These are phyloP conservation scores for Pseudogymnoascus sp. DNA, from an alignment of 2,329 filamentous ascomycete species.

Conservation along the genomic window DNA sequence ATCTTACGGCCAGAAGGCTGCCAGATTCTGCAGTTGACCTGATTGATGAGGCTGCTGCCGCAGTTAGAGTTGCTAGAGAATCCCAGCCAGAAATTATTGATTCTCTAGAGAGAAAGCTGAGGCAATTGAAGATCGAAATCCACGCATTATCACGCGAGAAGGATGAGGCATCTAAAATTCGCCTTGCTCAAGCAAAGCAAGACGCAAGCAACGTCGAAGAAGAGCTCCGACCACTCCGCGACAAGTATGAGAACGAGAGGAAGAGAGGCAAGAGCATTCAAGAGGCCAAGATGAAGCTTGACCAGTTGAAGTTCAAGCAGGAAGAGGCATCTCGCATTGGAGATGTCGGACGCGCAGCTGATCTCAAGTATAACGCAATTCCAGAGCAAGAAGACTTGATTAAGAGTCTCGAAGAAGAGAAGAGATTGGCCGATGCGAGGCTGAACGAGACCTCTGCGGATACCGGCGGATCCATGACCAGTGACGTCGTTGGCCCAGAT, in stretches of 20 bases:
- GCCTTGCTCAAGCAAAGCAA: slow-evolving; percentile 73
- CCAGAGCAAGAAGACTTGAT: slow-evolving; percentile 82
- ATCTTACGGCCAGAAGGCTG: slow-evolving; percentile 81
- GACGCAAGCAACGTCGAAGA: slow-evolving; percentile 93
- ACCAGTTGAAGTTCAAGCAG: slow-evolving; percentile 80
- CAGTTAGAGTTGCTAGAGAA: slow-evolving; percentile 90
- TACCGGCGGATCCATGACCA: slow-evolving; percentile 64
- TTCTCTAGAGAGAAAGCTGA: slow-evolving; percentile 79
- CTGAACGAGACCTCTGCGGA: slow-evolving; percentile 49
- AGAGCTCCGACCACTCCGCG: slow-evolving; percentile 80
- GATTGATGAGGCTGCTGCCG: slow-evolving; percentile 91
- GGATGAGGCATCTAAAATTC: slow-evolving; percentile 81
- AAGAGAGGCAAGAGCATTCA: slow-evolving; percentile 85
- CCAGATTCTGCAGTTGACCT: slow-evolving; percentile 96
- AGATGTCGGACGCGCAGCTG: slow-evolving; percentile 79
- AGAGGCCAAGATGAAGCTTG: slow-evolving; percentile 89
- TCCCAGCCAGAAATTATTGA: slow-evolving; percentile 95
- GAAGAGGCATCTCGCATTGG: slow-evolving; percentile 86
- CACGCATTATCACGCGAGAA: slow-evolving; percentile 90
- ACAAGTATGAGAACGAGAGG: slow-evolving; percentile 94
- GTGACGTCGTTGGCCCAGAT: slow-evolving; percentile 89
- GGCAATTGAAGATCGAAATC: slow-evolving; percentile 94
- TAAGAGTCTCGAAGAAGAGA: slow-evolving; percentile 69
- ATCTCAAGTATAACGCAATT: slow-evolving; percentile 95
- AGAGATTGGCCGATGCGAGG: slow-evolving; percentile 66